Base-by-base conservation (phyloP, 441 rosid species). In the Breynia disticha region DNA sequence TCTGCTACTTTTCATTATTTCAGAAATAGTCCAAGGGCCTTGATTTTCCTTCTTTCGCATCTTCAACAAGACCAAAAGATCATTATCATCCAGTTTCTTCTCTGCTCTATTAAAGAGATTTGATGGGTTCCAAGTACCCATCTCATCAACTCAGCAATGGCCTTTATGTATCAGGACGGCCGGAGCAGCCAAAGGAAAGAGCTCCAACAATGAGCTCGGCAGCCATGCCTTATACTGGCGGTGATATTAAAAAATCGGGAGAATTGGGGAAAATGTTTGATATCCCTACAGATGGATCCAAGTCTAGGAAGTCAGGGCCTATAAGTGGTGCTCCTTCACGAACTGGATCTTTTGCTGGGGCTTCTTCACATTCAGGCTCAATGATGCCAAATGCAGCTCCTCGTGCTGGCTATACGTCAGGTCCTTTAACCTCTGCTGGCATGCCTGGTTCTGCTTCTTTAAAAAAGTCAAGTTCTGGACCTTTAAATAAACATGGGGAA, bases 391-490 rank as follows among this genome's bases (percentile, higher is more conserved):
- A 62, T 67, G 67, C 57, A 42, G 66, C 75, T 14, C 52, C 71
- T 11, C 73, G 79, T 24, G 62, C 77, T 64, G 64, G 56, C 55
- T 74, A 74, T 70, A 69, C 38, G 60, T 74, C 83, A 1, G 90
- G 86, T 54, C 82, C 83, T 19, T 74, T 69, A 46, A 42, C 73
- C 42, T 61, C 79, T 43, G 79, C 74, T 54, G 83, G 73, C 53
- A 67, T 76, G 63, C 65, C 79, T 68, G 80, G 79, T 42, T 85
- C 95, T 39, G 75, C 68, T 56, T 81, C 95, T 17, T 37, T 83
- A 65, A 88, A 83, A 76, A 81, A 77, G 77, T 74, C 93, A 1
- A 82, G 79, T 54, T 89, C 93, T 1, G 97, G 93, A 65, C 95
- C 90, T 18, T 71, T 86, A 47, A 86, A 84, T 65, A 84, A 71